phyloP scores from a whole-genome alignment of 805 yeast species.

The Ogataea pilisensis region DNA sequence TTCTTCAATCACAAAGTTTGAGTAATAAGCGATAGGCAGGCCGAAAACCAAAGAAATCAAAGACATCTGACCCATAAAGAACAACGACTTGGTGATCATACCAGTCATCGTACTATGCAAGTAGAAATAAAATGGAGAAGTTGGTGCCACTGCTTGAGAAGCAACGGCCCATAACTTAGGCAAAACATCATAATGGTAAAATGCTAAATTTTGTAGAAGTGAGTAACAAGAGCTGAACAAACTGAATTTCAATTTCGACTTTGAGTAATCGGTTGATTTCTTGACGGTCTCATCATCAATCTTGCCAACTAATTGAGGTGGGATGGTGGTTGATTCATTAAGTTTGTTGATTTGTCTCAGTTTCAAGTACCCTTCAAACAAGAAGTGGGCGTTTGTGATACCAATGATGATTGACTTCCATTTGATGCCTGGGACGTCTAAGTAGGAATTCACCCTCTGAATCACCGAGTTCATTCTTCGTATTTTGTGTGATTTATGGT shows the following conservation, averaged over 20 bases:
- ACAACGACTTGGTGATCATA: constrained; percentile 66
- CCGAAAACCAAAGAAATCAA: constrained; percentile 47
- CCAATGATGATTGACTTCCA: constrained; percentile 80
- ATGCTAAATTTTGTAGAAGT: constrained; percentile 51
- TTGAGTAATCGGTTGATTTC: constrained; percentile 73
- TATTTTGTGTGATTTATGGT: no score
- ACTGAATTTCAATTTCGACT: constrained; percentile 72
- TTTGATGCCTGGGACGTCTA: constrained; percentile 66
- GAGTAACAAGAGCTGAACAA: constrained; percentile 50
- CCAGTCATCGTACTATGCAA: constrained; percentile 39
- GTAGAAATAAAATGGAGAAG: constrained; percentile 25
- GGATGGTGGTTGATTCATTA: constrained; percentile 53
- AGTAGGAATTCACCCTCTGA: constrained; percentile 40
- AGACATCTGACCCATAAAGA: constrained; percentile 52
- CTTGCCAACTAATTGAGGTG: constrained; percentile 62
- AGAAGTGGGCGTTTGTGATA: constrained; percentile 68
- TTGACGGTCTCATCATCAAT: constrained; percentile 69
- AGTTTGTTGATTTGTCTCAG: constrained; percentile 69
- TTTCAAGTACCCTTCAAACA: constrained; percentile 69
- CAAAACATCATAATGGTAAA: constrained; percentile 56
- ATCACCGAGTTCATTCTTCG: constrained; percentile 25
- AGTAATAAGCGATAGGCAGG: constrained; percentile 70
- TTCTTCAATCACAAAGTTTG: constrained; percentile 86
- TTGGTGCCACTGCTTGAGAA: constrained; percentile 27
- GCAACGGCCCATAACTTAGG: constrained; percentile 60